Conservation (phyloP, 108 stramenopile species). For the Fragilaria crotonensis region DNA sequence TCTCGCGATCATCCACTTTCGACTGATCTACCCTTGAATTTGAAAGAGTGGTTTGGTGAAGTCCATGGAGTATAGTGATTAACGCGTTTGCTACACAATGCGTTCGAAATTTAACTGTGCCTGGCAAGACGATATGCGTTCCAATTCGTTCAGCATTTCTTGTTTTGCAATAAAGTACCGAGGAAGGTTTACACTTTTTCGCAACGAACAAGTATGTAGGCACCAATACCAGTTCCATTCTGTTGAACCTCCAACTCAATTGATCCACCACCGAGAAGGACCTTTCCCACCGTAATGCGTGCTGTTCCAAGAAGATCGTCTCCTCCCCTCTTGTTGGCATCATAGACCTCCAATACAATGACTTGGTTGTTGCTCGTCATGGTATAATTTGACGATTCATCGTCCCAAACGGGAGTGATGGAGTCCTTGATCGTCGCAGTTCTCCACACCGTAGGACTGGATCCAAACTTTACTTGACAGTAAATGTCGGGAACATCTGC, state of each 20-base stretch:
- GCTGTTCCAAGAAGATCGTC: constrained; percentile 33
- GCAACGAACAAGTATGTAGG: neutral
- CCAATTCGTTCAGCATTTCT: no score
- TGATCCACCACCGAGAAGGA: constrained; percentile 33
- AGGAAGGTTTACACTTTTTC: neutral
- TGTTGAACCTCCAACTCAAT: constrained; percentile 34
- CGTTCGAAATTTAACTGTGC: no score
- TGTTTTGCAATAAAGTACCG: no score
- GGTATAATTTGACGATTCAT: constrained; percentile 27
- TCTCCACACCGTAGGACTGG: constrained; percentile 13
- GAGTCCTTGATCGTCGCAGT: constrained; percentile 39
- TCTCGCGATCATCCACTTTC: constrained; percentile 7
- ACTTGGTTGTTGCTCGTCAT: constrained; percentile 16
- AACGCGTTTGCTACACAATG: no score
- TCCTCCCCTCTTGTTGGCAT: constrained; percentile 25
- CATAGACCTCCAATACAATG: constrained; percentile 38
- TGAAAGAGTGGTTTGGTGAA: constrained; percentile 2
- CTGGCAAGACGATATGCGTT: no score
- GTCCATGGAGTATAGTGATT: no score
- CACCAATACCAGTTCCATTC: neutral
- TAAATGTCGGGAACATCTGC: constrained; percentile 52
- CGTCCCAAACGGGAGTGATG: constrained; percentile 43
- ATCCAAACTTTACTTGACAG: constrained; percentile 28
- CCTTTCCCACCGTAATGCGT: constrained; percentile 23
- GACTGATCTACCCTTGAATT: constrained; percentile 1